Evolutionary conservation across 371 early-diverging fungal genomes (phyloP).

Genomic region (Basidiobolus meristosporus): DNA sequence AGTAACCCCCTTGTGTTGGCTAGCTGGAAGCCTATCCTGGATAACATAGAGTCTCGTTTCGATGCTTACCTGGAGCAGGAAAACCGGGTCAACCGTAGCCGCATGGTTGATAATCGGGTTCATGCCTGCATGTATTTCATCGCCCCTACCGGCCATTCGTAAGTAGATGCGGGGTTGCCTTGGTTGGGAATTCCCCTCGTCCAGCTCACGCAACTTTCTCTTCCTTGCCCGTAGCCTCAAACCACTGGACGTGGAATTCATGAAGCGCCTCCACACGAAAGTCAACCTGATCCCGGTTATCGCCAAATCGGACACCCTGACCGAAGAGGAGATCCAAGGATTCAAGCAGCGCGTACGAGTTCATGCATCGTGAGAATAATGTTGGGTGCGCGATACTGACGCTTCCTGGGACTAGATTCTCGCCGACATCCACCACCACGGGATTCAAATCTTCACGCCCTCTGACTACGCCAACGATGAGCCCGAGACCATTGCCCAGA

Average conservation of each 20-base stretch:
- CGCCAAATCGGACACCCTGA: slow-evolving; percentile 95
- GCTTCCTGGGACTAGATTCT: slow-evolving; percentile 48
- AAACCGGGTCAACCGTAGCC: slow-evolving; percentile 71
- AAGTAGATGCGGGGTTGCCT: too few relatives aligned
- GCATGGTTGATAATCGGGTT: slow-evolving; percentile 81
- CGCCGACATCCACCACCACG: slow-evolving; percentile 81
- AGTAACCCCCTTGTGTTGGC: neutral
- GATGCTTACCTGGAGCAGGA: slow-evolving; percentile 90
- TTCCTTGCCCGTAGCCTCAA: slow-evolving; percentile 35
- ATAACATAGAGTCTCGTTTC: slow-evolving; percentile 88
- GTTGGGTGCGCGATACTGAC: too few relatives aligned
- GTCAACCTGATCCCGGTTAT: slow-evolving; percentile 97
- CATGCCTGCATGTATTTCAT: slow-evolving; percentile 97
- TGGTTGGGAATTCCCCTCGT: too few relatives aligned
- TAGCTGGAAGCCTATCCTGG: slow-evolving; percentile 88
- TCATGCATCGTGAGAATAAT: too few relatives aligned
- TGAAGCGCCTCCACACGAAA: slow-evolving; percentile 79
- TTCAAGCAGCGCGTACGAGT: slow-evolving; percentile 56
- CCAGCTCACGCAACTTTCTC: slow-evolving; percentile 2
- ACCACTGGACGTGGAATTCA: slow-evolving; percentile 89
- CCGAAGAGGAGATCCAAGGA: slow-evolving; percentile 77
- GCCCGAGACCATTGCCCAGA: slow-evolving; percentile 82
- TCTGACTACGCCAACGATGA: slow-evolving; percentile 83
- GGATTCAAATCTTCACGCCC: slow-evolving; percentile 87
- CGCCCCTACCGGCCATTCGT: slow-evolving; percentile 83